Evolutionary conservation across 805 yeast genomes (phyloP).

Genomic region (Starmerella etchellsii): DNA sequence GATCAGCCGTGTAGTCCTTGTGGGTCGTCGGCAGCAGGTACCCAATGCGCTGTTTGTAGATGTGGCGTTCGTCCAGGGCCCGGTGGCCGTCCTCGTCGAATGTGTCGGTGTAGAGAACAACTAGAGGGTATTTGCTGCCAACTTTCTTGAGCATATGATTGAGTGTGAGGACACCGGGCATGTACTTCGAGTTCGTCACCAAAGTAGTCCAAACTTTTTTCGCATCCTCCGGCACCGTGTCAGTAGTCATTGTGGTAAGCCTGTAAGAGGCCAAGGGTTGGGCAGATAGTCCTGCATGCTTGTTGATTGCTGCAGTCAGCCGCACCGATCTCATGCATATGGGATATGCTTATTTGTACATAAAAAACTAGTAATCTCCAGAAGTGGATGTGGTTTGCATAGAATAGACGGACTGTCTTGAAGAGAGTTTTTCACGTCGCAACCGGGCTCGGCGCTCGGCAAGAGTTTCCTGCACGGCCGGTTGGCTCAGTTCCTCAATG

Average conservation of each 20-base stretch:
- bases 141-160: slow-evolving; percentile 35
- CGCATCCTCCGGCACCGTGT: background rate
- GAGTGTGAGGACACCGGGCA: slow-evolving; percentile 41
- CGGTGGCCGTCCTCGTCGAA: slow-evolving; percentile 33
- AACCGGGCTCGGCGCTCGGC: slow-evolving; percentile 21
- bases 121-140: slow-evolving; percentile 38
- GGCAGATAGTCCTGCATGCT: no score
- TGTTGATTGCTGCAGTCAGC: no score
- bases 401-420: no score
- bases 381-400: no score
- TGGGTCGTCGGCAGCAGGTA: slow-evolving; percentile 34
- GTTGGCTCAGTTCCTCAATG: background rate
- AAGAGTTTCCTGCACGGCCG: slow-evolving; percentile 16
- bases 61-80: slow-evolving; percentile 31
- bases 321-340: no score
- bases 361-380: no score
- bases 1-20: slow-evolving; percentile 38
- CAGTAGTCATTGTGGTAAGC: background rate
- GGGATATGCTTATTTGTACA: no score
- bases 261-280: no score
- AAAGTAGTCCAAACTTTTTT: slow-evolving; percentile 42
- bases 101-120: slow-evolving; percentile 42
- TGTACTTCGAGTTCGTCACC: slow-evolving; percentile 39
- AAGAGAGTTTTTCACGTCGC: slow-evolving; percentile 1
- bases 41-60: slow-evolving; percentile 33